Percentiles rank a stretch among this genome's conserved stretches.
Conservation (phyloP, 805 yeast genomes). For the Pichia sporocuriosa region DNA sequence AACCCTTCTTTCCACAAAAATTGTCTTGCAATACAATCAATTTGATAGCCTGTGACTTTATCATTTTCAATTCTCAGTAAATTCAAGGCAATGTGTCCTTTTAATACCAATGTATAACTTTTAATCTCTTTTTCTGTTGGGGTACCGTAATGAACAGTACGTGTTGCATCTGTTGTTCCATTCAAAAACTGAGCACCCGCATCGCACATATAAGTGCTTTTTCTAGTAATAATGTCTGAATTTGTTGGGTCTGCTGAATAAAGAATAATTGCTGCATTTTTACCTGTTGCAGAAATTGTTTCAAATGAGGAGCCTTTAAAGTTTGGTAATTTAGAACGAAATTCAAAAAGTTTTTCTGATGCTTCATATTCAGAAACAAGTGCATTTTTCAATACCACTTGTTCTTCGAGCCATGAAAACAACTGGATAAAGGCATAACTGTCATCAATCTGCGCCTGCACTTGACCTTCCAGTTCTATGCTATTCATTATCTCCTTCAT, state of each 20-base stretch:
- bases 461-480: conserved; percentile 45
- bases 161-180: conserved; percentile 60
- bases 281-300: conserved; percentile 69
- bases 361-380: conserved; percentile 60
- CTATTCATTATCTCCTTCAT: conserved; percentile 47
- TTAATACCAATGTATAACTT: conserved; percentile 51
- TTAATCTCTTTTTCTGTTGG: conserved; percentile 42
- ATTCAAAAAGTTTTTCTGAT: conserved; percentile 48
- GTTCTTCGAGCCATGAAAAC: conserved; percentile 53
- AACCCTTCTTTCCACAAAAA: conserved; percentile 49
- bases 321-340: conserved; percentile 45
- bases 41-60: conserved; percentile 44
- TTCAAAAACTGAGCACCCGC: conserved; percentile 57
- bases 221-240: conserved; percentile 44
- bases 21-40: conserved; percentile 55
- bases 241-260: conserved; percentile 49
- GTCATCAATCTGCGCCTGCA: conserved; percentile 48
- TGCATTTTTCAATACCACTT: conserved; percentile 36
- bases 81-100: conserved; percentile 48
- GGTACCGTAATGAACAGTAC: conserved; percentile 48
- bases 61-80: conserved; percentile 44
- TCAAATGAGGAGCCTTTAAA: conserved; percentile 64
- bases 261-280: conserved; percentile 74
- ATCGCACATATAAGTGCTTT: conserved; percentile 47
- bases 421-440: conserved; percentile 48